These are phyloP conservation scores for Salix koriyanagi DNA, from an alignment of 345 rosid species.

Conservation along the genomic window DNA sequence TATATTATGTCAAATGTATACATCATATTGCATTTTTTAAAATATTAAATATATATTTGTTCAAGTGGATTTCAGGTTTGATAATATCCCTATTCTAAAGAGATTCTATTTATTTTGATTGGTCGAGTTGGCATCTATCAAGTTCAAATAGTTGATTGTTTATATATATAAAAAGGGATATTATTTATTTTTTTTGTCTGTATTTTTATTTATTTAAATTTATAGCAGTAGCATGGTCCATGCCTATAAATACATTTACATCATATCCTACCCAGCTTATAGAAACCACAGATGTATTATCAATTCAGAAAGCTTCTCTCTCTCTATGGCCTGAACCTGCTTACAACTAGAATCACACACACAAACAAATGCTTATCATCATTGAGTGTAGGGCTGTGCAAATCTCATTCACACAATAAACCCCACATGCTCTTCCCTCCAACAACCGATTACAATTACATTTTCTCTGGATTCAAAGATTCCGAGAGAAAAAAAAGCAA, in stretches of 20 bases:
- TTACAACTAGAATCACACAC: conserved; percentile 5
- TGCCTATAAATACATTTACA: not conserved
- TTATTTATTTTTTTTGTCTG: not conserved
- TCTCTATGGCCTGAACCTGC: not conserved
- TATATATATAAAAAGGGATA: too few species aligned
- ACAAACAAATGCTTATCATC: conserved; percentile 21
- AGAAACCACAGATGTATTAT: conserved; percentile 37
- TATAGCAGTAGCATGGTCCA: conserved; percentile 11
- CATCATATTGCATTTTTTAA: too few species aligned
- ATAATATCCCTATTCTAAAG: too few species aligned
- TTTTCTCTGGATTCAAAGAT: conserved; percentile 21
- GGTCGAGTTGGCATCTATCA: too few species aligned
- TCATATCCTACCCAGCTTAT: conserved; percentile 23
- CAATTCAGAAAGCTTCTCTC: conserved; percentile 9
- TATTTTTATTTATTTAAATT: not conserved
- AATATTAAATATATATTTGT: too few species aligned
- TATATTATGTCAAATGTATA: too few species aligned
- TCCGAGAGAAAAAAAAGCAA: not conserved
- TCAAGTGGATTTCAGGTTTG: too few species aligned
- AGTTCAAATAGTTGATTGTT: too few species aligned
- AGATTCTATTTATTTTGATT: too few species aligned
- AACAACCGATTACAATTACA: not conserved
- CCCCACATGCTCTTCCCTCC: not conserved
- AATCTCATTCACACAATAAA: conserved; percentile 24
- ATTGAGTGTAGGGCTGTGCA: not conserved